Conservation (phyloP, 306 rosid genomes). For the Begonia peltatifolia region DNA sequence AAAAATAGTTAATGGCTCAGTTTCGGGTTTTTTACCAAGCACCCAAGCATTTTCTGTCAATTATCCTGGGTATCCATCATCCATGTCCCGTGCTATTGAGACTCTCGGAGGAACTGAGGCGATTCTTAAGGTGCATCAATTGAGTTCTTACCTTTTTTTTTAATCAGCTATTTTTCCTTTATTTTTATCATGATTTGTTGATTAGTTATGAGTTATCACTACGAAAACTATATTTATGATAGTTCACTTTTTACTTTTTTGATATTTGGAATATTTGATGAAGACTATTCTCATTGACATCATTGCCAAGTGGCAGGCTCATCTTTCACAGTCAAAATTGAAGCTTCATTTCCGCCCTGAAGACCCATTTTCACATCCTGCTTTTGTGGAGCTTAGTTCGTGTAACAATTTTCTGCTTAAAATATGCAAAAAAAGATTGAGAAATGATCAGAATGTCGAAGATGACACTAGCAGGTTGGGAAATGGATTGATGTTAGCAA, state of each 20-base stretch:
- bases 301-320: constrained; percentile 32
- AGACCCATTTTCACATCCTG: constrained; percentile 82
- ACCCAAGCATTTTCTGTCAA: constrained; percentile 37
- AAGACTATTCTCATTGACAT: background rate
- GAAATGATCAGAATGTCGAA: constrained; percentile 9
- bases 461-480: constrained; percentile 12
- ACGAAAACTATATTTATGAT: background rate
- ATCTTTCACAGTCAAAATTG: constrained; percentile 34
- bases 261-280: background rate
- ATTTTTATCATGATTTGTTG: background rate
- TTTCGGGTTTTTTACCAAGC: constrained; percentile 47
- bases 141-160: background rate
- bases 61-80: constrained; percentile 70
- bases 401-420: constrained; percentile 52
- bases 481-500: constrained; percentile 13
- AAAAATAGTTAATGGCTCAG: constrained; percentile 39
- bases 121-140: constrained; percentile 39
- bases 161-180: background rate
- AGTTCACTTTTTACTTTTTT: background rate
- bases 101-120: constrained; percentile 61
- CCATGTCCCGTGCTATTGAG: constrained; percentile 37
- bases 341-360: constrained; percentile 78
- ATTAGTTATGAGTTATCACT: background rate
- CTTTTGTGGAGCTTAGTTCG: constrained; percentile 61
- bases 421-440: constrained; percentile 33